Conservation (phyloP, 345 rosid genomes). For the Citrus sp. region DNA sequence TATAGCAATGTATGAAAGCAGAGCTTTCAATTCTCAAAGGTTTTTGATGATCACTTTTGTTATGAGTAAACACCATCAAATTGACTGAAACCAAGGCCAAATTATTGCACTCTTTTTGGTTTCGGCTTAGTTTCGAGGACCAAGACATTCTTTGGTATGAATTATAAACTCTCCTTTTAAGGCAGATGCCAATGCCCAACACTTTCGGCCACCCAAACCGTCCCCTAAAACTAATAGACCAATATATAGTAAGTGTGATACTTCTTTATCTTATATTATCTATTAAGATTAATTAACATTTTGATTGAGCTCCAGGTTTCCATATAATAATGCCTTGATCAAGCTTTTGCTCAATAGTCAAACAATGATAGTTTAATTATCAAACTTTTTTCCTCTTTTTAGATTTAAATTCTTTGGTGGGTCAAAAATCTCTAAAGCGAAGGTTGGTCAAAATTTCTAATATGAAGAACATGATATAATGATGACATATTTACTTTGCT, state of each 20-base stretch:
- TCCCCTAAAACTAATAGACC: not conserved
- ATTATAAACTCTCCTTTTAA: not conserved
- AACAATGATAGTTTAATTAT: constrained; percentile 11
- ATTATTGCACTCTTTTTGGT: not conserved
- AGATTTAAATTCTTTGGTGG: not conserved
- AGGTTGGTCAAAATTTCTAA: not conserved
- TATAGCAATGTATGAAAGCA: no score
- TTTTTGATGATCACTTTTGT: no score
- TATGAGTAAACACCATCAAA: not conserved
- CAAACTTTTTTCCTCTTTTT: not conserved
- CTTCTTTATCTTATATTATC: not conserved
- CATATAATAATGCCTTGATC: constrained; percentile 2
- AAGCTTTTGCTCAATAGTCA: not conserved
- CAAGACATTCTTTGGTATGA: not conserved
- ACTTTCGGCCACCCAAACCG: constrained; percentile 6
- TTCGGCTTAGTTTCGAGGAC: not conserved
- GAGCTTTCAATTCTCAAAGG: no score
- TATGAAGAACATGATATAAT: not conserved
- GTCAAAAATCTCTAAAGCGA: not conserved
- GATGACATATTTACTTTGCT: not conserved
- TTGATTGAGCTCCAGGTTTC: constrained; percentile 2
- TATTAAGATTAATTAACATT: not conserved
- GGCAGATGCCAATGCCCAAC: not conserved
- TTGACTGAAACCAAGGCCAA: not conserved
- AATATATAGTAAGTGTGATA: not conserved